A percentile compares a stretch with the other conserved stretches of the same genome.
phyloP scores from a whole-genome alignment of 805 yeast genomes.

The Torulaspora franciscae region DNA sequence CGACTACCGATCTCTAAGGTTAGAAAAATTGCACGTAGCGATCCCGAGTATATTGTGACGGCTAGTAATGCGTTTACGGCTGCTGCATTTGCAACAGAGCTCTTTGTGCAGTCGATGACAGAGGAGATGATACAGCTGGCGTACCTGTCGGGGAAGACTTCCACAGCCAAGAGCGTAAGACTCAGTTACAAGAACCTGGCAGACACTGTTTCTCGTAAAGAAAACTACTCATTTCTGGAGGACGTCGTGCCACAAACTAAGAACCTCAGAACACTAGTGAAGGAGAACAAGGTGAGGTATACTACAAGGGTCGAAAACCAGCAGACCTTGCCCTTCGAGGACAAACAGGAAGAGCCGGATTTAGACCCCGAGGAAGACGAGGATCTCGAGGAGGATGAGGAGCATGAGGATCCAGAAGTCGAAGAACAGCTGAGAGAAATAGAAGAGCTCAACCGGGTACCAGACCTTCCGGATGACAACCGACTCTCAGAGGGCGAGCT shows the following conservation, averaged over 20 bases:
- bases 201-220: conserved; percentile 18
- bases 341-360: conserved; percentile 1
- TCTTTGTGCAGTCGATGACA: conserved; percentile 26
- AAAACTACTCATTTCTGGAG: conserved; percentile 22
- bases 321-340: conserved; percentile 14
- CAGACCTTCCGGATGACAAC: conserved; percentile 17
- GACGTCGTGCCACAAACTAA: conserved; percentile 27
- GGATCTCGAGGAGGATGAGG: conserved; percentile 13
- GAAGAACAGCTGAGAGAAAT: conserved; percentile 20
- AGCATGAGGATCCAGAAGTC: conserved; percentile 18
- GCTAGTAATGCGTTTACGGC: conserved; percentile 26
- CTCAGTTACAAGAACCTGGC: conserved; percentile 24
- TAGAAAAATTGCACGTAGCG: conserved; percentile 26
- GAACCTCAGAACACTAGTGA: conserved; percentile 19
- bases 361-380: conserved; percentile 5
- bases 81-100: conserved; percentile 27
- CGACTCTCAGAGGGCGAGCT: conserved; percentile 7
- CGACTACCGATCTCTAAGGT: conserved; percentile 25
- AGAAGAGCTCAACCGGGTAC: conserved; percentile 19
- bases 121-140: conserved; percentile 25
- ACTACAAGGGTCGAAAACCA: conserved; percentile 22
- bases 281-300: conserved; percentile 24
- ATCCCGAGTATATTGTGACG: conserved; percentile 24
- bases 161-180: conserved; percentile 17
- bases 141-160: conserved; percentile 17